A percentile compares a stretch with the other conserved stretches of the same genome.
Conservation (phyloP, 1,284 basidiomycete genomes). For the Fomitopsis palustris region DNA sequence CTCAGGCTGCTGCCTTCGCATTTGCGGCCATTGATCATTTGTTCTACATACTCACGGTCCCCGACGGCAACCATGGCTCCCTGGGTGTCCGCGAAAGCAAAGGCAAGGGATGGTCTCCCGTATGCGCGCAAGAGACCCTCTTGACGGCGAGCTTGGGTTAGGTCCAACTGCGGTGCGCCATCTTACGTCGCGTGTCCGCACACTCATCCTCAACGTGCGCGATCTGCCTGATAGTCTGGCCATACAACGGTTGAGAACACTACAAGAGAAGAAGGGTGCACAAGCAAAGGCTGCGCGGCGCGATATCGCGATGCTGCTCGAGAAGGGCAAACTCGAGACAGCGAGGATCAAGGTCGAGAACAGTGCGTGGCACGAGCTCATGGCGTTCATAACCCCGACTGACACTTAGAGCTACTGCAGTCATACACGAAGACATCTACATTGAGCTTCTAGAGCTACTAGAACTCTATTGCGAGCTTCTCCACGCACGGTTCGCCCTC, state of each 20-base stretch:
- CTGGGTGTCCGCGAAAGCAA: constrained; percentile 73
- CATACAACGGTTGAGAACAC: constrained; percentile 84
- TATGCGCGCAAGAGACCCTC: neutral
- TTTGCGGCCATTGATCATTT: too few relatives aligned
- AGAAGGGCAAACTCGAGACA: constrained; percentile 79
- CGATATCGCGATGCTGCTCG: constrained; percentile 77
- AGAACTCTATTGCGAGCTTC: constrained; percentile 90
- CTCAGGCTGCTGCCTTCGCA: too few relatives aligned
- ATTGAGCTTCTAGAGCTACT: constrained; percentile 88
- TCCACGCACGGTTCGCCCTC: constrained; percentile 90
- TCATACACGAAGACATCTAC: constrained; percentile 85
- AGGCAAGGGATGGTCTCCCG: constrained; percentile 37
- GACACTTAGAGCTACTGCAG: constrained; percentile 28
- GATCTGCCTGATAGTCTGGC: constrained; percentile 58
- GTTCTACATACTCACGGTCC: too few relatives aligned
- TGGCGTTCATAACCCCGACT: neutral
- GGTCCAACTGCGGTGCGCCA: constrained; percentile 64
- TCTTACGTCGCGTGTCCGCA: constrained; percentile 15
- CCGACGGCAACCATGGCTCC: too few relatives aligned
- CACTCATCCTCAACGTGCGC: constrained; percentile 8
- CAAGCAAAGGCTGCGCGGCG: constrained; percentile 82
- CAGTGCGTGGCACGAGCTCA: constrained; percentile 41
- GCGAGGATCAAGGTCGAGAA: constrained; percentile 82
- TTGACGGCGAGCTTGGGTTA: constrained; percentile 20
- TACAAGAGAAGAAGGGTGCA: constrained; percentile 93